Evolutionary conservation across 2,329 filamentous ascomycete species (phyloP).

Genomic region (Stylonectria norvegica): DNA sequence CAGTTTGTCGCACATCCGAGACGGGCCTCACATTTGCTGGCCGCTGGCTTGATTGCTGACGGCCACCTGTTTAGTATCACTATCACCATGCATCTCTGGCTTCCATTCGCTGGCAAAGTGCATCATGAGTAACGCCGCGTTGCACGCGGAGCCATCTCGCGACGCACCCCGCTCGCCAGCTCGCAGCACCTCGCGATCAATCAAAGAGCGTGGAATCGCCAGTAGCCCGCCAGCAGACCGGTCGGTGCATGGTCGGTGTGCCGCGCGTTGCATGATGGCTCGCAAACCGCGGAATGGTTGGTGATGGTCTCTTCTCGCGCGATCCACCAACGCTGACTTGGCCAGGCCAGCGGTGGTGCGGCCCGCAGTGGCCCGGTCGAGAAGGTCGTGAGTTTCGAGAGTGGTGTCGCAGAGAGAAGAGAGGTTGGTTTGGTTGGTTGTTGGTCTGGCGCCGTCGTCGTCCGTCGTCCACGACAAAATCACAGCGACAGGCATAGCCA

Average conservation of each 20-base stretch:
- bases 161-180: slow-evolving; percentile 13
- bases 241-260: slow-evolving; percentile 26
- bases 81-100: slow-evolving; percentile 5
- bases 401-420: background rate
- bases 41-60: slow-evolving; percentile 16
- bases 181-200: slow-evolving; percentile 17
- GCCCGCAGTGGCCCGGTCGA: slow-evolving; percentile 2
- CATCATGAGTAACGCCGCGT: slow-evolving; percentile 7
- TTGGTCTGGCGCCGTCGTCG: too few species aligned
- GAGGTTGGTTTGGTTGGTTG: background rate
- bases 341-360: slow-evolving; percentile 15
- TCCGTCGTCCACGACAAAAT: too few species aligned
- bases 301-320: slow-evolving; percentile 17
- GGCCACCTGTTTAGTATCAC: too few species aligned
- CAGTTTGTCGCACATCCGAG: background rate
- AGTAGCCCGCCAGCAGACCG: too few species aligned
- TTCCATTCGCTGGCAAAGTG: slow-evolving; percentile 22
- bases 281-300: slow-evolving; percentile 21
- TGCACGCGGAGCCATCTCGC: slow-evolving; percentile 1
- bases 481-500: too few species aligned
- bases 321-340: slow-evolving; percentile 26
- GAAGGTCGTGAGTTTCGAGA: background rate
- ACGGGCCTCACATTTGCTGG: slow-evolving; percentile 4
- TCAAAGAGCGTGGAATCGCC: slow-evolving; percentile 21
- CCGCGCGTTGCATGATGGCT: slow-evolving; percentile 23